These are phyloP conservation scores for Raffaelea arxii DNA, from an alignment of 2,329 filamentous ascomycete species.

Conservation along the genomic window DNA sequence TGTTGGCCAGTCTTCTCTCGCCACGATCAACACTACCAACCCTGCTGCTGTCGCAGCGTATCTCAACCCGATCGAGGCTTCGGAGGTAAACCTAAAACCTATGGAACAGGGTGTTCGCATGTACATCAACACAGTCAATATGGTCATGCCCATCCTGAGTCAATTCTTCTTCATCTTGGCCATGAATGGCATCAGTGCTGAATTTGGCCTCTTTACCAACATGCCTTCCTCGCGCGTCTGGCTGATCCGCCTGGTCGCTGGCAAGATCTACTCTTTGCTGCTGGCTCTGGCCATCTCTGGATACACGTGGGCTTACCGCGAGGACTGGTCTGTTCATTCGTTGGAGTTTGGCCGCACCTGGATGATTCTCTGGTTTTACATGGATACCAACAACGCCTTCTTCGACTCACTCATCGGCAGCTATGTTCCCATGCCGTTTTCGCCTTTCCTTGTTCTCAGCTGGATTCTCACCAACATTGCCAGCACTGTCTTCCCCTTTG, in stretches of 20 bases:
- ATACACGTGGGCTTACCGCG: constrained; percentile 34
- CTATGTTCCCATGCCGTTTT: constrained; percentile 1
- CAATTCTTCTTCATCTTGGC: constrained; percentile 21
- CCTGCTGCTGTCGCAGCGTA: background rate
- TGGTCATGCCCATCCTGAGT: constrained; percentile 25
- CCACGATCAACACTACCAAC: constrained; percentile 14
- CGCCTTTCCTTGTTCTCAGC: constrained; percentile 15
- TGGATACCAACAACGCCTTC: constrained; percentile 3
- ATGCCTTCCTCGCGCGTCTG: background rate
- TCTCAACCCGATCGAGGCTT: constrained; percentile 22
- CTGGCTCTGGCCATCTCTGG: constrained; percentile 28
- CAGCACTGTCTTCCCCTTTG: constrained; percentile 30
- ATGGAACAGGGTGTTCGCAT: constrained; percentile 23
- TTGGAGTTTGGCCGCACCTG: constrained; percentile 17
- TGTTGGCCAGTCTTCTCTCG: constrained; percentile 15
- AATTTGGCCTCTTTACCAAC: constrained; percentile 1
- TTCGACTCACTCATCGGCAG: constrained; percentile 2
- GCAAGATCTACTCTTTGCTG: constrained; percentile 22
- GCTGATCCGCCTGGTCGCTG: constrained; percentile 19
- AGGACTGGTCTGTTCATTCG: constrained; percentile 27
- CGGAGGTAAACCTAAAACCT: constrained; percentile 19
- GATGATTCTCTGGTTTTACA: constrained; percentile 26
- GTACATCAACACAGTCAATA: constrained; percentile 28
- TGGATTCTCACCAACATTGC: constrained; percentile 35
- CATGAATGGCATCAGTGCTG: constrained; percentile 19